Evolutionary conservation across 805 yeast species (phyloP).

Genomic region (Cyberlindnera sargentensis): DNA sequence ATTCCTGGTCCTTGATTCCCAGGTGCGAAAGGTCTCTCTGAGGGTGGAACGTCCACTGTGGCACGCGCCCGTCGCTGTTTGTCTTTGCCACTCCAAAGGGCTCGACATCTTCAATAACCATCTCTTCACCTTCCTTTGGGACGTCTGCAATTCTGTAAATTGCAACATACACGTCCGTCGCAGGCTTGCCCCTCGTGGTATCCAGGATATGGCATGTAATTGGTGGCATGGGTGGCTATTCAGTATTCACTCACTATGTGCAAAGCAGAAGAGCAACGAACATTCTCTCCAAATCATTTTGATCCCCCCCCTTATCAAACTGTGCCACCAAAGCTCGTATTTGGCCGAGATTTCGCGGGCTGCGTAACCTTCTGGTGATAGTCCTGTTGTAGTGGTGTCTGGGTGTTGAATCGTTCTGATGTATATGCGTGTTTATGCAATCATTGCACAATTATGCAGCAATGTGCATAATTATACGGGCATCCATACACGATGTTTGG

Average conservation of each 20-base stretch:
- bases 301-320: too few species aligned
- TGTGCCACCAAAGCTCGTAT: too few species aligned
- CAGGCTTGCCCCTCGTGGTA: slow-evolving; percentile 80
- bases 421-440: too few species aligned
- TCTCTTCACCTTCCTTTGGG: slow-evolving; percentile 9
- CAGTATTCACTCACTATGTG: background rate
- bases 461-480: too few species aligned
- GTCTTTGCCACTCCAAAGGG: slow-evolving; percentile 69
- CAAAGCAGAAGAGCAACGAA: background rate
- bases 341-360: too few species aligned
- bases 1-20: slow-evolving; percentile 30
- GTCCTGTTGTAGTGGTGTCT: too few species aligned
- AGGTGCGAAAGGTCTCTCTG: slow-evolving; percentile 16
- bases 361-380: too few species aligned
- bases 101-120: slow-evolving; percentile 24
- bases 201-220: slow-evolving; percentile 88
- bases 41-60: slow-evolving; percentile 54
- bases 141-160: slow-evolving; percentile 31
- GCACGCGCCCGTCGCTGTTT: slow-evolving; percentile 74
- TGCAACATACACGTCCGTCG: slow-evolving; percentile 64
- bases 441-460: too few species aligned
- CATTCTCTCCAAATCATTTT: background rate
- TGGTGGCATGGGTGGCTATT: slow-evolving; percentile 32
- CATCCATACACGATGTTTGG: too few species aligned
- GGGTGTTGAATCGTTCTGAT: too few species aligned